Evolutionary conservation across 352 stramenopile species (phyloP).

Genomic region (Globisporangium solare): DNA sequence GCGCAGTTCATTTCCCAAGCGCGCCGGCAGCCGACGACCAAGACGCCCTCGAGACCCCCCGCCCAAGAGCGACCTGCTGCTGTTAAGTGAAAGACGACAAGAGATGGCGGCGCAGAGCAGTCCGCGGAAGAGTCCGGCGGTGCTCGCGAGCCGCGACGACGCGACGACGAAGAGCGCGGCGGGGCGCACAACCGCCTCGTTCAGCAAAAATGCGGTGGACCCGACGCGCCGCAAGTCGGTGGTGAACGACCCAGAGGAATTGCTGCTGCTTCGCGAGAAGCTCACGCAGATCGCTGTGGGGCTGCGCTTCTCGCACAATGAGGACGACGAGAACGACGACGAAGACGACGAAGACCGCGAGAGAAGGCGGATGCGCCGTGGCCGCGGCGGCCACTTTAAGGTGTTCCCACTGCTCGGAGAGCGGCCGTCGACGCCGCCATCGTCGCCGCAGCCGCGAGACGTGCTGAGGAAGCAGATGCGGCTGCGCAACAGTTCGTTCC

Average conservation of each 20-base stretch:
- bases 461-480: slow-evolving; percentile 66
- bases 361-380: slow-evolving; percentile 6
- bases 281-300: slow-evolving; percentile 66
- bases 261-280: slow-evolving; percentile 68
- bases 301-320: slow-evolving; percentile 12
- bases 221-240: slow-evolving; percentile 44
- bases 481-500: slow-evolving; percentile 39
- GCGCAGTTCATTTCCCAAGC: not conserved
- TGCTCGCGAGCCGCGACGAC: not conserved
- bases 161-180: not conserved
- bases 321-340: slow-evolving; percentile 17
- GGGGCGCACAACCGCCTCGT: not conserved
- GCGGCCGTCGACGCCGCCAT: slow-evolving; percentile 63
- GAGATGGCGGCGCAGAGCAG: slow-evolving; percentile 28
- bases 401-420: slow-evolving; percentile 38
- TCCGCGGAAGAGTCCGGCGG: slow-evolving; percentile 12
- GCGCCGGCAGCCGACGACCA: not conserved
- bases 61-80: not conserved
- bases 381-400: slow-evolving; percentile 30
- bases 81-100: not conserved
- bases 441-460: slow-evolving; percentile 71
- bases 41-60: not conserved
- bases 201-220: not conserved
- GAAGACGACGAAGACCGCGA: slow-evolving; percentile 20
- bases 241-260: slow-evolving; percentile 57